Base-by-base conservation (phyloP, 768 basidiomycete genomes). In the Termitomyces sp. region DNA sequence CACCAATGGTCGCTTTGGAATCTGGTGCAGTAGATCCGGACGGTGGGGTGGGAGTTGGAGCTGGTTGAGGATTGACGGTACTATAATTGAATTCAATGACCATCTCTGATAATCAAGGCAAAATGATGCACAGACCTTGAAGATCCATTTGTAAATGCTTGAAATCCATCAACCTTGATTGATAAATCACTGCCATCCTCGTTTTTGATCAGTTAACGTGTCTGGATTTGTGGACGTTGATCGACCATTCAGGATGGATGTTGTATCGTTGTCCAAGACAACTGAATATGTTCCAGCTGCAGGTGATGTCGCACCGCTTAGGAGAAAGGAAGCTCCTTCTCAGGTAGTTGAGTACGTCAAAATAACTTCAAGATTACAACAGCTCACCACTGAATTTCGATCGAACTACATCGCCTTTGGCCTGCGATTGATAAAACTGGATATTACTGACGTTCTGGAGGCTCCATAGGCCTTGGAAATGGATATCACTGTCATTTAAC, bases 1-100 rank as follows among this genome's bases (percentile, higher is more conserved):
- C 90, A 20, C 88, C 89, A 57, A 90, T 84, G 2, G 88, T 85
- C 45, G 89, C 88, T 61, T 74, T 74, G 2, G 82, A 61, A n/a
- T 78, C 72, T 35, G 60, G 54, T 40, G 59, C 60, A 4, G 66
- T 42, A 38, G 64, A 49, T 35, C 7, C 59, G 39, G n/a, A 59
- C 38, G 13, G 33, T 38, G 36, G 24, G 55, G n/a, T 35, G 4
- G 56, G 20, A 56, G 56, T 20, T 28, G 28, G 4, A 28, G 28
- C 4, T 15, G 51, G 22, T 33, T 22, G 42, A 12, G 8, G 13
- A 13, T 35, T 49, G 38, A 4, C 24, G 35, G 18, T 28, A 4
- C 2, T 33, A 2, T 24, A 0, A 22, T 18, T 18, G 4, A 15
- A 32, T 46, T 53, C 35, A 18, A 24, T 2, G 20, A 32, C 24